Base-by-base conservation (phyloP, 2,329 filamentous ascomycete genomes). In the Apiospora koreana region DNA sequence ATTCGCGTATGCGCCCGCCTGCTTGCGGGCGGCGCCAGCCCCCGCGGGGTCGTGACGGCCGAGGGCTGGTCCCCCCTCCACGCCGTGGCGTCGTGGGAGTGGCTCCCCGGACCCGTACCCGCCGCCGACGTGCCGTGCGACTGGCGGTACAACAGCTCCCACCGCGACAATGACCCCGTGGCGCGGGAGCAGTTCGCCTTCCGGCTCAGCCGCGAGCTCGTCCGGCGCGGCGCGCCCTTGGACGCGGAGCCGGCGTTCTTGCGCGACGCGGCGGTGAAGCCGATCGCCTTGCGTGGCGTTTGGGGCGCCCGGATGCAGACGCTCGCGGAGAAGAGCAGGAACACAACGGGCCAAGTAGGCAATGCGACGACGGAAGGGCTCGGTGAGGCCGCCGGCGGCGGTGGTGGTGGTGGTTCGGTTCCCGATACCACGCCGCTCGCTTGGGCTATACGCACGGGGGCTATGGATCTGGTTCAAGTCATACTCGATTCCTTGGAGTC, bases 1-100 rank as follows among this genome's bases (percentile, higher is more conserved):
- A 54, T 69, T 28, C 65, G 69, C 65, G 50, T 71, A 38, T 50
- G 38, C 43, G 64, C 67, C 23, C 62, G 23, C 35, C 68, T 69
- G 25, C 71, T 72, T 38, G 25, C 62, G 41, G 62, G 50, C 46
- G 71, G 70, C 42, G 69, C 69, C 35, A 42, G 69, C 65, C 41
- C 69, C 41, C 41, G 45, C 21, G 46, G 45, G 46, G 67, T 67
- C 62, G 71, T 72, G 67, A 72, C 69, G 69, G 69, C 66, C 64
- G 71, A 72, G 35, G 69, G 67, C 68, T 72, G 71, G 71, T 71
- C 71, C 31, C 58, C 67, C n/a, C 64, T 71, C 25, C 71, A 72
- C 67, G 62, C 38, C 48, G 46, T 71, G 43, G 65, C 43, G 43
- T 65, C 25, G 41, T 62, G 42, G 66, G 14, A 43, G 64, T 65